phyloP scores from a whole-genome alignment of 2,329 filamentous ascomycete species.

The Knufia petricola region DNA sequence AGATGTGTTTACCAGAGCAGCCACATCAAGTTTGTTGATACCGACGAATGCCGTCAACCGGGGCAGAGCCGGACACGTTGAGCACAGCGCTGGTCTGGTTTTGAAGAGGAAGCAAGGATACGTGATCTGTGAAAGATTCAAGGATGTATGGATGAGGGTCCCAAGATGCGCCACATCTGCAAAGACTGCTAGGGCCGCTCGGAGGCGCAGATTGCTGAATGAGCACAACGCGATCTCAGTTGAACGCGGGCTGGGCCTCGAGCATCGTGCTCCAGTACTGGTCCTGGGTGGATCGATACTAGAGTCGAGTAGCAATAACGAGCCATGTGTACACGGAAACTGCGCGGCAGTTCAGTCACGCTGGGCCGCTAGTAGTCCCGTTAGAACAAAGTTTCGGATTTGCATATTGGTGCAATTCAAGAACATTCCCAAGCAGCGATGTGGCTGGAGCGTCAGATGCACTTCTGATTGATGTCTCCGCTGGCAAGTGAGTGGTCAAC shows the following conservation, averaged over 20 bases:
- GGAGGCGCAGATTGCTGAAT: conserved; percentile 2
- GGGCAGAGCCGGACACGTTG: conserved; percentile 1
- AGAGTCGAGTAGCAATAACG: too few species aligned
- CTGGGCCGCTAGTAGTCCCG: too few species aligned
- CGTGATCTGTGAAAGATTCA: conserved; percentile 6
- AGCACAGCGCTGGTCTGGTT: conserved; percentile 1
- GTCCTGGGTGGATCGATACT: conserved; percentile 4
- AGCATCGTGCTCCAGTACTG: conserved; percentile 1
- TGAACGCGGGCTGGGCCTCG: conserved; percentile 3
- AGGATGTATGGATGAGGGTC: conserved; percentile 6
- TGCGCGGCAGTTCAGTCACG: too few species aligned
- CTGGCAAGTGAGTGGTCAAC: neutral
- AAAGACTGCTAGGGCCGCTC: neutral
- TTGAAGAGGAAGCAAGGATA: conserved; percentile 5
- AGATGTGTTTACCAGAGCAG: neutral
- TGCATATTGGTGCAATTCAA: too few species aligned
- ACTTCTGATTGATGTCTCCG: neutral
- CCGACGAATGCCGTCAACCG: neutral
- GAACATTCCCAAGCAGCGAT: neutral
- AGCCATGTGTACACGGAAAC: neutral
- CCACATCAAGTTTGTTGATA: neutral
- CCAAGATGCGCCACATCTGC: neutral
- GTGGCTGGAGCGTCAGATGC: neutral
- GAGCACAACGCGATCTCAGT: neutral
- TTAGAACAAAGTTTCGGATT: too few species aligned